Evolutionary conservation across 2,329 filamentous ascomycete species (phyloP), one percentile per base, ranked within the genome.

Genomic region (Xenoacremonium recifei): DNA sequence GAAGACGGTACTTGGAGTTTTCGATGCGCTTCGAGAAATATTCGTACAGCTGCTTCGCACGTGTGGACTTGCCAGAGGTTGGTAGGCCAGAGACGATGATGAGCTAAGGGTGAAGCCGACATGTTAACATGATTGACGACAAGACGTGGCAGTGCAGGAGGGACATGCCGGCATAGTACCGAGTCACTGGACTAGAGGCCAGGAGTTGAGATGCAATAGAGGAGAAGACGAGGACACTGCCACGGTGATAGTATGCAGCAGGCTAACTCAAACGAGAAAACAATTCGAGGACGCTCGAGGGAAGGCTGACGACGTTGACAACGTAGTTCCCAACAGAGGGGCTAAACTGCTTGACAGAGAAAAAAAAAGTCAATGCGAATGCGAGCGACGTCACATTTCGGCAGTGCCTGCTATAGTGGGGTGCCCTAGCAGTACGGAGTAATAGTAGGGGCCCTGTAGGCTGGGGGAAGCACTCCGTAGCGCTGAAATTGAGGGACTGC

Each of bases 31-130:
- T 66, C 36, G 73, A 61, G 59, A 91, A 80, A 66, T 83, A 83
- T 23, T 74, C 64, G 58, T 83, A 67, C 10, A 93, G 77, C 63
- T 92, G 81, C 34, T 71, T 68, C 11, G 82, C 80, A 51, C 82
- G 79, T 16, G 79, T 79, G 23, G 80, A 81, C 66, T 87, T 87
- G 62, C 83, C 83, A 21, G 82, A 85, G 50, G 80, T 82, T 40
- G 83, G 83, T 53, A 83, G 73, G 48, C 83, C 83, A 39, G 81
- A 80, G 45, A 87, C 63, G 53, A 85, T 81, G 56, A 86, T 81
- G 51, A 87, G 72, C 83, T 87, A 47, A 17, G 30, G 15, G 11
- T 37, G 31, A 16, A 30, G 38, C 16, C 23, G 36, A 20, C 32
- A 34, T 6, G 11, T 5, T 9, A 34, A 18, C 32, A 34, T 18